Evolutionary conservation across 192 early-diverging fungal species (phyloP), one percentile per base, ranked within the genome.

Genomic region (Entomortierella parvispora): DNA sequence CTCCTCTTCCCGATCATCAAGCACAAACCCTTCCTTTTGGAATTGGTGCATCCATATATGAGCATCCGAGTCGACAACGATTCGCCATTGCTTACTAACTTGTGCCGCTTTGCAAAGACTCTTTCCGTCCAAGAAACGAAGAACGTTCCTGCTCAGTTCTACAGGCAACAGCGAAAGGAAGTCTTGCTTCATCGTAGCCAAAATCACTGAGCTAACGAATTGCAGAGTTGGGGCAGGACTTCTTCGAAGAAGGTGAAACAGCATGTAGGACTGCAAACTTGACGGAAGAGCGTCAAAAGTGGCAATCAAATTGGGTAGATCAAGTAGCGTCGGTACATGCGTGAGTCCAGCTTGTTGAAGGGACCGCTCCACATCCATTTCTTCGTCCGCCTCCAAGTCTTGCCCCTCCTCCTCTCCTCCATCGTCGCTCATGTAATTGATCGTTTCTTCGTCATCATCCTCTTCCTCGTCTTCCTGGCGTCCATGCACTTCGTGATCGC

Each of bases 151-250:
- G 32, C 86, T 71, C 23, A 93, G 75, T 62, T 95, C 92, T 10
- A 80, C 43, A 7, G 94, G 94, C 63, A 95, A 76, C 9, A 83
- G 82, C 18, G 85, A 87, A 9, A 99, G 59, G 81, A 98, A 97
- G 83, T 99, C 96, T 67, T 93, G 89, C 66, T 96, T 94, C 68
- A 99, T 85, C 17, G 91, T 90, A 2, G 98, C 95, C 46, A 94
- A 81, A 58, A 99, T 90, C n/a, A 95, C 81, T 31, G 91, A 89
- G 55, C 91, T 90, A n/a, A 96, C 91, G 83, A 95, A 95, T 81
- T 98, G 95, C 58, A 99, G 87, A 2, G 92, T 91, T 3, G 90
- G 83, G 3, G 91, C 87, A 9, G 93, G 88, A 22, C 90, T 95
- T 18, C 94, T 88, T 23, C 92, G 88, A 34, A 99, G 85, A 18